Evolutionary conservation across 1,284 basidiomycete genomes (phyloP).

Genomic region (Crucibulum parvulum): DNA sequence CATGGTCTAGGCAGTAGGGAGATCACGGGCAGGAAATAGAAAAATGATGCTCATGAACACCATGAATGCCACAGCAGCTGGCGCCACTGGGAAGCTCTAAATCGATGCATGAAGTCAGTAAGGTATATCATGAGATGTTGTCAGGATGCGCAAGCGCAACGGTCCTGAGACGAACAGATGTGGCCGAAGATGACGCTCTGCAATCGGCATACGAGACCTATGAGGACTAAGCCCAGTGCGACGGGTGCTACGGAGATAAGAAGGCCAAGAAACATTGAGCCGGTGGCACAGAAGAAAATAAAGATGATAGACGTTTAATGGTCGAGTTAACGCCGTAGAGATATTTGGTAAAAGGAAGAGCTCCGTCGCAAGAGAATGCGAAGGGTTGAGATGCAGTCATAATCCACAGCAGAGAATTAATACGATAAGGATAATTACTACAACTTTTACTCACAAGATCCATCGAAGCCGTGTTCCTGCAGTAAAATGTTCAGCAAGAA

Average conservation of each 20-base stretch:
- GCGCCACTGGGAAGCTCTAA: slow-evolving; percentile 23
- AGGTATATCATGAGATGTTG: not conserved
- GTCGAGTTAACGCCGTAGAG: not conserved
- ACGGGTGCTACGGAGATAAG: not conserved
- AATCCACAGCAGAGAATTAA: not conserved
- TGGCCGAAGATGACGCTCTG: not conserved
- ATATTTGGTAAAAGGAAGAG: not conserved
- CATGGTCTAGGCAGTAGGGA: slow-evolving; percentile 1
- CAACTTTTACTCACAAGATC: not conserved
- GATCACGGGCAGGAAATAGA: slow-evolving; percentile 22
- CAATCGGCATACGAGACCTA: not conserved
- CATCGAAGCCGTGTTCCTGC: not conserved
- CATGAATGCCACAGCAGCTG: slow-evolving; percentile 22
- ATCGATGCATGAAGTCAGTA: not conserved
- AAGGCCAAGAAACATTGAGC: not conserved
- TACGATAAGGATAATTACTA: not conserved
- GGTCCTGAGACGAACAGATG: slow-evolving; percentile 8
- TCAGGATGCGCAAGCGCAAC: slow-evolving; percentile 18
- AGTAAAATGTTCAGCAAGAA: not conserved
- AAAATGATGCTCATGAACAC: slow-evolving; percentile 28
- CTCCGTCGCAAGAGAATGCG: not conserved
- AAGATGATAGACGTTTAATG: not conserved
- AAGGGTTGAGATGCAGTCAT: not conserved
- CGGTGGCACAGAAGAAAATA: not conserved
- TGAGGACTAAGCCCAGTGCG: not conserved